These are phyloP conservation scores for Fusarium pilosicola DNA, from an alignment of 2,329 filamentous ascomycete species.

Conservation along the genomic window DNA sequence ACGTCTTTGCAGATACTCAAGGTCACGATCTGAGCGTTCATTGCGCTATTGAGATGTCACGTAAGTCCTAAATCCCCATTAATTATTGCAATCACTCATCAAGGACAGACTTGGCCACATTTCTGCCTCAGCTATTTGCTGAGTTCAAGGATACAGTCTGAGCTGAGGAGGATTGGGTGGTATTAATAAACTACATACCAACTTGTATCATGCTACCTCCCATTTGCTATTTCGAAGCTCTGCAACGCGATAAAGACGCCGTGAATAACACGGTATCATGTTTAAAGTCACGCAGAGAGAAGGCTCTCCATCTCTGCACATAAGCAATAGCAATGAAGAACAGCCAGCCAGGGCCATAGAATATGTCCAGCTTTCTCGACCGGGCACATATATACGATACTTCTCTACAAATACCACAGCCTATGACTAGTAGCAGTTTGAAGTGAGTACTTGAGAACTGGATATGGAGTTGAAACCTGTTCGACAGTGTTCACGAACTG, in stretches of 20 bases:
- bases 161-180: too few relatives aligned
- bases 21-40: neutral
- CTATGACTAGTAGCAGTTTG: too few relatives aligned
- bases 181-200: too few relatives aligned
- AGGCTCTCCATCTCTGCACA: too few relatives aligned
- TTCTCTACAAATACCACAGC: rapidly evolving
- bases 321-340: neutral
- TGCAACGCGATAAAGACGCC: too few relatives aligned
- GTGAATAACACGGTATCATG: too few relatives aligned
- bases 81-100: neutral
- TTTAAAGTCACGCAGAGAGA: too few relatives aligned
- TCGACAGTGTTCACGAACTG: neutral
- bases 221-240: too few relatives aligned
- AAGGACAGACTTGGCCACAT: neutral
- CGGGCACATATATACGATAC: rapidly evolving
- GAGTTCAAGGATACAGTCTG: neutral
- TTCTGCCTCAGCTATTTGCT: neutral
- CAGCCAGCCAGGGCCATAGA: rapidly evolving
- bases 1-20: neutral
- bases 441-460: neutral
- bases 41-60: neutral
- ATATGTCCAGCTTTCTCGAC: rapidly evolving
- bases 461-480: neutral
- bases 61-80: neutral
- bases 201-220: too few relatives aligned